Evolutionary conservation across 305 asterid species (phyloP).

Genomic region (Plantago lanceolata): DNA sequence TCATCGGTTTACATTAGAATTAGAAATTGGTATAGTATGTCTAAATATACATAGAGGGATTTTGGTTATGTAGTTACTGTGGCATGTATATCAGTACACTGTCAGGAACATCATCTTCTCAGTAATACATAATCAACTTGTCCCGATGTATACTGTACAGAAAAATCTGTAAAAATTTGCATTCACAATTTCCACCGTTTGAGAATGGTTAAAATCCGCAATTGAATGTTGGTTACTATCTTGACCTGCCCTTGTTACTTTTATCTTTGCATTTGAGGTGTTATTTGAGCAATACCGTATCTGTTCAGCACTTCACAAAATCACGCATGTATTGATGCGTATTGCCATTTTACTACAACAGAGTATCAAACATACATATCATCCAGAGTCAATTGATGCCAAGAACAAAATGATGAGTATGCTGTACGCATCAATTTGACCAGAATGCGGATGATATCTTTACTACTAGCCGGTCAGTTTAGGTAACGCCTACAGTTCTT

Average conservation of each 20-base stretch:
- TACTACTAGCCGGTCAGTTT: conserved; percentile 31
- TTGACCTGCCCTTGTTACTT: background rate
- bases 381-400: background rate
- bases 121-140: background rate
- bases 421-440: background rate
- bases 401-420: background rate
- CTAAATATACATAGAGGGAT: background rate
- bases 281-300: background rate
- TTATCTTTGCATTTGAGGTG: background rate
- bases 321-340: background rate
- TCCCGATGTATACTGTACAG: background rate
- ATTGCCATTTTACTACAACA: background rate
- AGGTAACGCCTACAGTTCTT: conserved; percentile 55
- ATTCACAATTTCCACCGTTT: no score
- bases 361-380: background rate
- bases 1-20: background rate
- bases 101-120: background rate
- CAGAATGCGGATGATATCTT: background rate
- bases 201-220: background rate
- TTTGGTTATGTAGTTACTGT: background rate
- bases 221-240: background rate
- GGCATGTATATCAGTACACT: conserved; percentile 10
- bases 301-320: background rate
- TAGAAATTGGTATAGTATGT: background rate
- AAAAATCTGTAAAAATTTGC: conserved; percentile 2